A percentile compares a stretch with the other conserved stretches of the same genome.
Evolutionary conservation across 2,329 filamentous ascomycete species (phyloP).

Genomic region (Fusarium acutatum): DNA sequence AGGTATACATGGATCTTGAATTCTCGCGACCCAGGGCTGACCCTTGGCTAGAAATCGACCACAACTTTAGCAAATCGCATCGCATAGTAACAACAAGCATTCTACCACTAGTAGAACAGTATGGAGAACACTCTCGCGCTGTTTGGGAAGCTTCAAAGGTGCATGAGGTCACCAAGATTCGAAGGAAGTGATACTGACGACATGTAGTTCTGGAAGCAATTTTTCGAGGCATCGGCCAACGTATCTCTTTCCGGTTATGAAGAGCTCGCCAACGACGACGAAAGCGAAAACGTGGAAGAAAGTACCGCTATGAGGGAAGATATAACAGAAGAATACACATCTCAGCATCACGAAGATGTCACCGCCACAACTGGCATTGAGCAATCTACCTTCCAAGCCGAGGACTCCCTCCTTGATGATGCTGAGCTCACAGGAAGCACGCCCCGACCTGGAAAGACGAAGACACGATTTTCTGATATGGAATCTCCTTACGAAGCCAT

Average conservation of each 20-base stretch:
- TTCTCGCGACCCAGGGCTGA: neutral
- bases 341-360: slow-evolving; percentile 50
- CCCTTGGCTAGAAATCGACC: slow-evolving; percentile 82
- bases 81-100: slow-evolving; percentile 95
- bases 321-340: slow-evolving; percentile 59
- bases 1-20: slow-evolving; percentile 59
- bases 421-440: slow-evolving; percentile 72
- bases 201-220: slow-evolving; percentile 96
- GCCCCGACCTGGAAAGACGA: slow-evolving; percentile 64
- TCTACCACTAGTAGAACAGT: slow-evolving; percentile 91
- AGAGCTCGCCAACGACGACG: slow-evolving; percentile 77
- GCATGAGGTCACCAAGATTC: rapidly evolving
- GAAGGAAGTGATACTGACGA: neutral
- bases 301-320: slow-evolving; percentile 66
- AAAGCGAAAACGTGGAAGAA: slow-evolving; percentile 59
- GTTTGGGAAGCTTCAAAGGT: slow-evolving; percentile 99
- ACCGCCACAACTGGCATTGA: slow-evolving; percentile 46
- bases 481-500: slow-evolving; percentile 81
- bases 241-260: slow-evolving; percentile 96
- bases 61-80: slow-evolving; percentile 97
- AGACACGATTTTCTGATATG: slow-evolving; percentile 68
- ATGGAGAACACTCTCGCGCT: slow-evolving; percentile 89
- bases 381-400: slow-evolving; percentile 52
- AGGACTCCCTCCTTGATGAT: slow-evolving; percentile 76
- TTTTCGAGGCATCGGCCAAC: slow-evolving; percentile 98